Conservation (phyloP, 2,329 filamentous ascomycete species). For the Aureobasidium sp. region DNA sequence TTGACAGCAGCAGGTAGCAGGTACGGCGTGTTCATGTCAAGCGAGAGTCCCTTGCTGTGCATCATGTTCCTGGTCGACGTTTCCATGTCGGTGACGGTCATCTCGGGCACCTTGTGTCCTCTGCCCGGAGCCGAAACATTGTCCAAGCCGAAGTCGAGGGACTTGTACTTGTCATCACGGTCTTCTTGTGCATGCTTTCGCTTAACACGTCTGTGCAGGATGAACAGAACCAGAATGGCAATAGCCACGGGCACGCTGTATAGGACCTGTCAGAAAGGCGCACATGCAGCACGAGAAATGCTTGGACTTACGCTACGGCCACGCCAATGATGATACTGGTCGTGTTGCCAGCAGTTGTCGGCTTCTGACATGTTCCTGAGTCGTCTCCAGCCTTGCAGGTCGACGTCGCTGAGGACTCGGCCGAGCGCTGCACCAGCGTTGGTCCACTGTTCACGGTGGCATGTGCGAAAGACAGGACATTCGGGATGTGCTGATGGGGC, state of each 20-base stretch:
- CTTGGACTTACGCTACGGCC: conserved; percentile 24
- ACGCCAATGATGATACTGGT: conserved; percentile 26
- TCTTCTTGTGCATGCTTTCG: conserved; percentile 69
- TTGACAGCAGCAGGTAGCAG: conserved; percentile 79
- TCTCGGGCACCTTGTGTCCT: conserved; percentile 38
- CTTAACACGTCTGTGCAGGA: conserved; percentile 70
- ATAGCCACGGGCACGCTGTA: conserved; percentile 65
- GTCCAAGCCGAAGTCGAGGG: conserved; percentile 84
- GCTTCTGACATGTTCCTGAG: conserved; percentile 21
- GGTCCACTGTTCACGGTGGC: not conserved
- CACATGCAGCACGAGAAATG: not conserved
- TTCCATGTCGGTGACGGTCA: conserved; percentile 49
- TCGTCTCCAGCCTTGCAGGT: conserved; percentile 20
- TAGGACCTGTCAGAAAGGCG: not conserved
- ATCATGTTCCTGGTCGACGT: conserved; percentile 25
- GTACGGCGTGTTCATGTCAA: conserved; percentile 73
- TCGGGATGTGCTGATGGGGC: conserved; percentile 1
- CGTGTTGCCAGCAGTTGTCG: conserved; percentile 17
- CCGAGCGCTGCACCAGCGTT: conserved; percentile 4
- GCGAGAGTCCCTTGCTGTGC: conserved; percentile 44
- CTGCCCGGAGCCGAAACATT: conserved; percentile 27
- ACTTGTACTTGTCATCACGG: conserved; percentile 75
- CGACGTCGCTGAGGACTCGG: conserved; percentile 14
- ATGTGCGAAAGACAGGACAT: not conserved
- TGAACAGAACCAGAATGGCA: conserved; percentile 59